Evolutionary conservation across 225 moss, liverwort and hornwort genomes (phyloP).

Genomic region (Marchantia paleacea): DNA sequence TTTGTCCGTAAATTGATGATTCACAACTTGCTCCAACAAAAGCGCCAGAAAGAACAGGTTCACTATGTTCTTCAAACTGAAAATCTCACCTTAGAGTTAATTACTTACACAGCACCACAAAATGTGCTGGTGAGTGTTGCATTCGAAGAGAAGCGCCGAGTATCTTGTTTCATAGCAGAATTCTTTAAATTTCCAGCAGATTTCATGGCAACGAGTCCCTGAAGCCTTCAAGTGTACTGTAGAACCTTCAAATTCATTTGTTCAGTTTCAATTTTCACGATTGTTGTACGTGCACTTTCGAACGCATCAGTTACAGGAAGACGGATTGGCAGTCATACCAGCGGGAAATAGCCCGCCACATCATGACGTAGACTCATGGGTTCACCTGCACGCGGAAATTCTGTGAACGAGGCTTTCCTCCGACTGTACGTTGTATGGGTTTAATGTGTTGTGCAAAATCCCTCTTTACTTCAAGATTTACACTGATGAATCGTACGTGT

Average conservation of each 20-base stretch:
- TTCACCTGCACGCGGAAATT: no score
- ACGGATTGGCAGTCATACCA: no score
- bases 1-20: constrained; percentile 71
- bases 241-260: neutral
- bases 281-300: neutral
- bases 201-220: neutral
- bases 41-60: neutral
- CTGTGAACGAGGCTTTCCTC: no score
- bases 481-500: no score
- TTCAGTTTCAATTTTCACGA: neutral
- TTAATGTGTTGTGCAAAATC: no score
- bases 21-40: neutral
- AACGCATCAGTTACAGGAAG: no score
- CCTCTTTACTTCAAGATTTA: no score
- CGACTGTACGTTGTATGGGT: no score
- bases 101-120: neutral
- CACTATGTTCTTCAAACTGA: neutral
- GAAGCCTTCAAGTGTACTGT: neutral
- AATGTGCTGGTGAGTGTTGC: neutral
- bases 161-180: neutral
- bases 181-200: neutral
- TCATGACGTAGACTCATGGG: no score
- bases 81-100: neutral
- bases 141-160: neutral
- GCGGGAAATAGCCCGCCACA: no score